Evolutionary conservation across 805 yeast genomes (phyloP), one percentile per base, ranked within the genome.

Genomic region (Clavispora phyllophila): DNA sequence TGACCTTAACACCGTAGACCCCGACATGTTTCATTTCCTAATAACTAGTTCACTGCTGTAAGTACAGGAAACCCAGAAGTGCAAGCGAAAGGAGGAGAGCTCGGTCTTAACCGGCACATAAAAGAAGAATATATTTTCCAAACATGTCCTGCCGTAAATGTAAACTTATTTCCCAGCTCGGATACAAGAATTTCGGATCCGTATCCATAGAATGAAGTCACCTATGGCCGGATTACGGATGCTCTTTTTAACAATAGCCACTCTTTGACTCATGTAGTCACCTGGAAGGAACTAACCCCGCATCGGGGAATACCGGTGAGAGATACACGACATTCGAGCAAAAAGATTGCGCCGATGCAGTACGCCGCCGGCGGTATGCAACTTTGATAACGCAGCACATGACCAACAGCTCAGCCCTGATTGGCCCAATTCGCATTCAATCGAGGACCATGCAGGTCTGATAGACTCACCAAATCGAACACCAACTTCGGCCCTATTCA

Each of bases 241-340:
- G 13, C 5, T n/a, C 5, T n/a, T n/a, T 2, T n/a, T n/a, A 2
- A 3, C 13, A 25, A 12, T 6, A 7, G 9, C 14, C n/a, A 9
- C 5, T 17, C 6, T 9, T 31, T 33, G 36, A 33, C 36, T 33
- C 36, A 23, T 14, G 37, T 9, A 35, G 37, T 35, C 37, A 35
- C 36, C 20, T 33, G 36, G 34, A 13, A 18, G n/a, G 20, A 27
- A 27, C 19, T 29, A 24, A 37, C 40, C 40, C 40, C 40, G 40
- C 40, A 37, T 31, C 39, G 39, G 39, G 2, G 19, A 17, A 33
- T n/a, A n/a, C 36, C 36, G 37, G 14, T 15, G 28, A 4, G 25
- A 35, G 28, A 23, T 20, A 35, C 15, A 12, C 29, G 28, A n/a
- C 13, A 35, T 9, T 12, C 17, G 7, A 17, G 23, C 24, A 10